Conservation (phyloP, 139 green algal genomes). For the Chlamydomonas applanata region DNA sequence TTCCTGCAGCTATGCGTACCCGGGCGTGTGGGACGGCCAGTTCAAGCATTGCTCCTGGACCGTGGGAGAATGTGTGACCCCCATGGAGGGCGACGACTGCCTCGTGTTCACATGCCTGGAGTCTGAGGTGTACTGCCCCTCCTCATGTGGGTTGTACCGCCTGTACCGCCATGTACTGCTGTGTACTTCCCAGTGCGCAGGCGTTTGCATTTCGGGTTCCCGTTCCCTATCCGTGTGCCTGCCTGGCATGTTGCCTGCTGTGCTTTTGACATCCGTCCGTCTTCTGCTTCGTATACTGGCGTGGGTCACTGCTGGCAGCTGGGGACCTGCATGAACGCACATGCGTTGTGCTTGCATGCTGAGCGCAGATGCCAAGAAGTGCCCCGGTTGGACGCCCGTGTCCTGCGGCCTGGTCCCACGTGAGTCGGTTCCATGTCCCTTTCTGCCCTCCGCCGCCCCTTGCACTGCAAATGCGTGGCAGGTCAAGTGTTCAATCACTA, state of each 20-base stretch:
- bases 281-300: too few species aligned
- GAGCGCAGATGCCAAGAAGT: conserved; percentile 36
- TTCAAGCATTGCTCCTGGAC: conserved; percentile 51
- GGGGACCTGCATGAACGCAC: too few species aligned
- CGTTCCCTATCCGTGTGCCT: too few species aligned
- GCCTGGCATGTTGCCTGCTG: too few species aligned
- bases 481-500: too few species aligned
- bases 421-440: not conserved
- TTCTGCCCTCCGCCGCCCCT: too few species aligned
- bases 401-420: conserved; percentile 36
- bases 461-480: too few species aligned
- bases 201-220: too few species aligned
- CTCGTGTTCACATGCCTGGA: conserved; percentile 48
- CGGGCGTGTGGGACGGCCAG: conserved; percentile 55
- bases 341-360: not conserved
- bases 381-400: conserved; percentile 52
- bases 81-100: conserved; percentile 58
- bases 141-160: conserved; percentile 20
- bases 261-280: too few species aligned
- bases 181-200: too few species aligned
- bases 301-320: too few species aligned
- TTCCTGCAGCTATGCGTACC: conserved; percentile 48
- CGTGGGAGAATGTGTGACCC: conserved; percentile 39
- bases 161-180: not conserved
- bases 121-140: conserved; percentile 38